Evolutionary conservation across 495 filamentous ascomycete genomes (phyloP), one percentile per base, ranked within the genome.

Genomic region (Talaromyces nanjingensis): DNA sequence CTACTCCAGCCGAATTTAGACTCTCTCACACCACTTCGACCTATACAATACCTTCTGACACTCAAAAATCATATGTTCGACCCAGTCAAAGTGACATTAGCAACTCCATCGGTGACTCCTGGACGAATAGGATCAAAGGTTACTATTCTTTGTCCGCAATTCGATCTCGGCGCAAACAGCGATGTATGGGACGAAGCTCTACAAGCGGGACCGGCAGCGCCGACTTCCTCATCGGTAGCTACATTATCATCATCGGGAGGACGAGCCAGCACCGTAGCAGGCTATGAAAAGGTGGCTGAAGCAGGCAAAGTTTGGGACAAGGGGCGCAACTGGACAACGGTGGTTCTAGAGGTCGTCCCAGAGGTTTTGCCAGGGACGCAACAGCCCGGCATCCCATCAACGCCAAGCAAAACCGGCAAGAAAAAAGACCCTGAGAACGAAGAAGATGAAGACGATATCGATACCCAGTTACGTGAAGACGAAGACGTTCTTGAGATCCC

Each of bases 161-260:
- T 98, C 76, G 90, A 96, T 29, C 88, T 98, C 59, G 94, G 94
- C 63, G 90, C 96, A 52, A 97, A 94, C 73, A 91, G 91, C 34
- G 94, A 98, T 72, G 89, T 92, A 24, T 97, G 94, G 89, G 94
- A 97, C 66, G 94, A 98, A 68, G 94, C 92, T 4, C 79, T 97
- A 6, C 72, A 81, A 39, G 75, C 64, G 68, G 79, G 68, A 65
- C 77, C 66, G 57, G 78, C 67, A 56, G 78, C 60, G 22, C 60
- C 60, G 27, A 62, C 39, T n/a, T 62, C 60, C 24, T 62, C 55
- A 68, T 70, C 22, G 73, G 71, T 68, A 73, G 70, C 73, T 66
- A 54, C 65, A 66, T 55, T 67, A 14, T 67, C 68, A 1, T 64
- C 69, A 8, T 14, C 73, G 75, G 42, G 20, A 11, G 56, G 29